Base-by-base conservation (phyloP, 73 alveolate genomes). In the Paramecium primaurelia region DNA sequence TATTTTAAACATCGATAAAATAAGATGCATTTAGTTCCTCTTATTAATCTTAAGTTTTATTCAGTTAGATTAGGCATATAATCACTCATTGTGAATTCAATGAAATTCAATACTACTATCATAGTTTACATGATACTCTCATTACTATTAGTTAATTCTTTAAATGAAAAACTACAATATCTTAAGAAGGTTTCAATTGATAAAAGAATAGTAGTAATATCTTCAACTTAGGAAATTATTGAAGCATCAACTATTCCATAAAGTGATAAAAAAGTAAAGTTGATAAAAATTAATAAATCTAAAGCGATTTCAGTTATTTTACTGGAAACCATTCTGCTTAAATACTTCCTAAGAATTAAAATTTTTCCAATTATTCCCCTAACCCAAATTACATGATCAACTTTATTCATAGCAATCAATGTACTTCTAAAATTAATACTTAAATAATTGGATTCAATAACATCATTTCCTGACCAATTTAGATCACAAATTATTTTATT, bases 381-480 rank as follows among this genome's bases (percentile, higher is more conserved):
- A 22, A 80, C 44, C 91, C 91, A 80, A 18, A 80, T 80, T 0
- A 44, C 47, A 14, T 10, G 2, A 25, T 80, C 75, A 25, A 44
- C 14, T 42, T 22, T 47, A 80, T 80, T 42, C 36, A 80, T 28
- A 0, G 71, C n/a, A 8, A 32, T 40, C 16, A 44, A 20, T 8
- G 49, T 64, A 32, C 28, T 42, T 14, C 58, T 80, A 10, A 47
- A 40, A 45, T 49, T 42, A 25, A 28, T 25, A 22, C 26, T 20
- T 45, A 45, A 45, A 32, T 40, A 44, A 20, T 36, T 32, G 11
- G 16, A 25, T 20, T 34, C 60, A 36, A 73, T 36, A 36, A 80
- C 75, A 40, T 80, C 73, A 18, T 80, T 45, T 4, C 91, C 91
- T 42, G 91, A 80, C 71, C 73, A 80, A 64, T 42, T 40, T 45